These are phyloP conservation scores for Podila clonocystis DNA, from an alignment of 192 early-diverging fungal species.

Conservation along the genomic window DNA sequence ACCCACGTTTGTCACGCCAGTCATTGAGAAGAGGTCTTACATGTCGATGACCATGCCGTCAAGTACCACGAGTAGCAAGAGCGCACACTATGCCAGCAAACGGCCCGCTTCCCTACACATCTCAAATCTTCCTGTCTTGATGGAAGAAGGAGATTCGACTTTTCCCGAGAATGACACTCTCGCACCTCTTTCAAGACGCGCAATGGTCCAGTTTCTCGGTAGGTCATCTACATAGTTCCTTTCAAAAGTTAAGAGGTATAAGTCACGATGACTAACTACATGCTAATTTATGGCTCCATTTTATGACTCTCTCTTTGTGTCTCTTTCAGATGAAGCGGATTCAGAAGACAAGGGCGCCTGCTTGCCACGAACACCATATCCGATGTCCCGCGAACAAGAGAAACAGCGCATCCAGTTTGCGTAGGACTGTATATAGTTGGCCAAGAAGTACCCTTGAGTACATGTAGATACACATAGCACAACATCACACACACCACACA, in stretches of 20 bases:
- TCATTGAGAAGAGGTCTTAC: not conserved
- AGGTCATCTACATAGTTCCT: not conserved
- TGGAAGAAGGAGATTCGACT: not conserved
- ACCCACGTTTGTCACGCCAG: not conserved
- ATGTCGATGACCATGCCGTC: not conserved
- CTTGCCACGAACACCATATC: slow-evolving; percentile 35
- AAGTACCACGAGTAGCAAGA: not conserved
- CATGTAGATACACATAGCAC: not conserved
- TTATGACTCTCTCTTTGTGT: not conserved
- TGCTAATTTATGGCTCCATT: too few relatives aligned
- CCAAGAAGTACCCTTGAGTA: not conserved
- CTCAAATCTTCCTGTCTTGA: not conserved
- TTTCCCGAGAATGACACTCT: not conserved
- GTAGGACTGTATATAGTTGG: not conserved
- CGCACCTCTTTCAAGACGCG: not conserved
- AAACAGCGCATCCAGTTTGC: slow-evolving; percentile 1
- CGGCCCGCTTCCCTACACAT: not conserved
- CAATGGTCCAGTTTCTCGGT: slow-evolving; percentile 15
- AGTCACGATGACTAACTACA: not conserved
- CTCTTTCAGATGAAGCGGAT: not conserved
- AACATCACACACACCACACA: too few relatives aligned
- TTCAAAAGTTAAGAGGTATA: not conserved
- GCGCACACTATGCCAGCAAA: not conserved
- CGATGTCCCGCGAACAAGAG: slow-evolving; percentile 17
- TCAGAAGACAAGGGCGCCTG: slow-evolving; percentile 6